A percentile compares a stretch with the other conserved stretches of the same genome.
These are phyloP conservation scores for Leucosporidium creatinivorum DNA, from an alignment of 768 basidiomycete genomes.

Conservation along the genomic window DNA sequence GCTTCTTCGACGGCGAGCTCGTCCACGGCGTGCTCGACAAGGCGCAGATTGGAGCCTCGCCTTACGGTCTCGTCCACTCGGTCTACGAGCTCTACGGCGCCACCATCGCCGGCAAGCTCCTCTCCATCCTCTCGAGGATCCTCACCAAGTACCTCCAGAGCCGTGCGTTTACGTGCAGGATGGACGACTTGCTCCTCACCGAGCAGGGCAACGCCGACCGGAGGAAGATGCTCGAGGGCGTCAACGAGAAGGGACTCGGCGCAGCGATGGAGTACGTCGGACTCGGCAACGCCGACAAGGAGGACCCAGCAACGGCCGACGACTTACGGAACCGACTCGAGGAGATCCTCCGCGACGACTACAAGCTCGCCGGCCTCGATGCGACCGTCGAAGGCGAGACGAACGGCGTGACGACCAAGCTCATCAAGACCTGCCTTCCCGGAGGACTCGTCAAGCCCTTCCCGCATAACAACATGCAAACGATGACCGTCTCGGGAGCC, in stretches of 20 bases:
- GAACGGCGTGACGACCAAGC: slow-evolving; percentile 75
- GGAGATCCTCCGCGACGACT: slow-evolving; percentile 88
- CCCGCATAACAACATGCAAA: slow-evolving; percentile 98
- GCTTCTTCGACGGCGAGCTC: slow-evolving; percentile 87
- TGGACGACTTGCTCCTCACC: slow-evolving; percentile 93
- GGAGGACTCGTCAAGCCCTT: slow-evolving; percentile 81
- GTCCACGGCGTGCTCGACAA: slow-evolving; percentile 93
- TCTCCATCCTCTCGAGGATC: slow-evolving; percentile 84
- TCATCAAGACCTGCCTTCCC: slow-evolving; percentile 82
- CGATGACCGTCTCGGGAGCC: slow-evolving; percentile 95
- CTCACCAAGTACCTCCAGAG: slow-evolving; percentile 97
- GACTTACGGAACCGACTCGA: slow-evolving; percentile 57
- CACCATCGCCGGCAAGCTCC: slow-evolving; percentile 75
- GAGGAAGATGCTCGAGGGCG: slow-evolving; percentile 58
- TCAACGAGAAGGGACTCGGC: slow-evolving; percentile 66
- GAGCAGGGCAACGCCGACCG: slow-evolving; percentile 67
- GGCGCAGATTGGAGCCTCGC: slow-evolving; percentile 90
- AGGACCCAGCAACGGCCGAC: slow-evolving; percentile 57
- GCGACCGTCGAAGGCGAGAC: slow-evolving; percentile 59
- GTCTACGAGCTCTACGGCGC: slow-evolving; percentile 93
- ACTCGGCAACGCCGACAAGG: slow-evolving; percentile 41
- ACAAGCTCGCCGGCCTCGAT: slow-evolving; percentile 95
- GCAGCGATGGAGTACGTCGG: slow-evolving; percentile 68
- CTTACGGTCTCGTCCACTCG: slow-evolving; percentile 94
- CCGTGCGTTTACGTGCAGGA: slow-evolving; percentile 94